Conservation (phyloP, 2,329 filamentous ascomycete species). For the Thielaviopsis ethacetica region DNA sequence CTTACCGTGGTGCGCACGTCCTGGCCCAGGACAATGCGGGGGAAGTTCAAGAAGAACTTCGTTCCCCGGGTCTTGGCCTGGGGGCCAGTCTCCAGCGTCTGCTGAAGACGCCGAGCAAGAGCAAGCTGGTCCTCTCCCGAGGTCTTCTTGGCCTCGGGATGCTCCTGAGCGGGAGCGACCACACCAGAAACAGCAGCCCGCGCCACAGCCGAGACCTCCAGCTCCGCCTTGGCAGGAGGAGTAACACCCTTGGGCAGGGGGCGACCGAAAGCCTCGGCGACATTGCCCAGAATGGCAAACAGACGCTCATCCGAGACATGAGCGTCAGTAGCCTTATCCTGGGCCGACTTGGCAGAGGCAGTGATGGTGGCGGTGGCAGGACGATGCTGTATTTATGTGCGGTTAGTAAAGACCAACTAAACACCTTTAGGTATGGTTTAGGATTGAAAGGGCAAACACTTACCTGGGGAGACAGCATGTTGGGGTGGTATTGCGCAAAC, state of each 20-base stretch:
- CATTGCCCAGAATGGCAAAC: not conserved
- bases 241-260: too few relatives aligned
- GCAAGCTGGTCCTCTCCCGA: not conserved
- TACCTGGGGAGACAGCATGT: not conserved
- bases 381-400: not conserved
- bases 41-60: slow-evolving; percentile 31
- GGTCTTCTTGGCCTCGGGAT: not conserved
- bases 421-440: not conserved
- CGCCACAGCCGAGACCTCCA: not conserved
- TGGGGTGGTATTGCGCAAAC: not conserved
- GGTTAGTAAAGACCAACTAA: not conserved
- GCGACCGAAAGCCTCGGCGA: not conserved
- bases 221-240: too few relatives aligned
- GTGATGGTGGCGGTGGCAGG: not conserved
- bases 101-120: not conserved
- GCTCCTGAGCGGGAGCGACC: not conserved
- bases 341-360: too few relatives aligned
- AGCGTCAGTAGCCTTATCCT: not conserved
- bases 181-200: not conserved
- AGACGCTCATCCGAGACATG: not conserved
- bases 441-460: not conserved
- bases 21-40: slow-evolving; percentile 23
- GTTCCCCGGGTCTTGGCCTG: slow-evolving; percentile 17
- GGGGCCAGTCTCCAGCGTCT: not conserved
- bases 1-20: slow-evolving; percentile 62